A percentile compares a stretch with the other conserved stretches of the same genome.
Conservation (phyloP, 225 moss, liverwort and hornwort species). For the Pseudoscleropodium purum region DNA sequence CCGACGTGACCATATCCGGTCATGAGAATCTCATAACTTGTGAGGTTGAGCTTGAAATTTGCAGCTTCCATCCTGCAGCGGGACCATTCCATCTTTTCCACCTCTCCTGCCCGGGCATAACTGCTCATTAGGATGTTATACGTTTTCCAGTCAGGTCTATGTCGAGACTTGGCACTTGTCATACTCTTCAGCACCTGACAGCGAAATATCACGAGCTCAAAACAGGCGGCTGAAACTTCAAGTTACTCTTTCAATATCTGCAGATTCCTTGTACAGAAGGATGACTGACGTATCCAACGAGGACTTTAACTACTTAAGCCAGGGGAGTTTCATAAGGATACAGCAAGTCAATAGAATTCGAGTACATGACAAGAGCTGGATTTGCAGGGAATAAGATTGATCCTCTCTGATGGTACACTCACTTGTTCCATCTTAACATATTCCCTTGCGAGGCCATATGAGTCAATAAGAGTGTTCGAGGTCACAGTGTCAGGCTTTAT, state of each 20-base stretch:
- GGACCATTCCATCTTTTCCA: conserved; percentile 63
- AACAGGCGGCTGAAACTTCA: not conserved
- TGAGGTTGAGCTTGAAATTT: conserved; percentile 32
- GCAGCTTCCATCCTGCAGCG: conserved; percentile 55
- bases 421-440: conserved; percentile 93
- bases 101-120: conserved; percentile 67
- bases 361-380: not conserved
- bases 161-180: conserved; percentile 42
- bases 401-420: conserved; percentile 5
- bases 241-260: not conserved
- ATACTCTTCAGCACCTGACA: conserved; percentile 50
- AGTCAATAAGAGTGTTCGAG: conserved; percentile 72
- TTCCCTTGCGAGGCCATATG: conserved; percentile 64
- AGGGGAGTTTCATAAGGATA: not conserved
- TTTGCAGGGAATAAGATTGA: not conserved
- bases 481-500: conserved; percentile 79
- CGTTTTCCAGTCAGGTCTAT: conserved; percentile 60
- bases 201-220: not conserved
- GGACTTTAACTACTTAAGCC: not conserved
- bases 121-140: conserved; percentile 80
- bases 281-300: not conserved
- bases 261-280: not conserved
- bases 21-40: conserved; percentile 59
- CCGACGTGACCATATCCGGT: conserved; percentile 63
- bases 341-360: not conserved